A percentile compares a stretch with the other conserved stretches of the same genome.
Evolutionary conservation across 2,329 filamentous ascomycete genomes (phyloP).

Genomic region (Penicillium sp.): DNA sequence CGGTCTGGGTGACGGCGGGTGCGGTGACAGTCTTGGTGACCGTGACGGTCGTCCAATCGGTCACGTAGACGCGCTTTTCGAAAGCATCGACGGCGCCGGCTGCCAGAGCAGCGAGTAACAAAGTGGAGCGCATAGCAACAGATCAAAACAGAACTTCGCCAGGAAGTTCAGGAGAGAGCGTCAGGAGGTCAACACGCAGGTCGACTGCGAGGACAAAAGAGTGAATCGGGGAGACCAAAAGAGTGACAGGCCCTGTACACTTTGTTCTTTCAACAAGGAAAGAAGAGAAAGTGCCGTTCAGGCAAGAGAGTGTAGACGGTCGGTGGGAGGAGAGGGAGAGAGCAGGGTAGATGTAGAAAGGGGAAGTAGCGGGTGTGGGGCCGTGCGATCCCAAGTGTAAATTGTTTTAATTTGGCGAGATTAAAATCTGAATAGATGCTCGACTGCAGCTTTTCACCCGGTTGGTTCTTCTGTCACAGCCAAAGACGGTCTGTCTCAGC

Average conservation of each 20-base stretch:
- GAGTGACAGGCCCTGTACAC: constrained; percentile 32
- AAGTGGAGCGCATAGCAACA: constrained; percentile 31
- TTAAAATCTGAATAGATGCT: too few species aligned
- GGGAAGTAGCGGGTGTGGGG: constrained; percentile 13
- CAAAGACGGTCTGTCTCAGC: too few species aligned
- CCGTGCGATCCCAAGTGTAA: constrained; percentile 10
- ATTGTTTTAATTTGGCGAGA: constrained; percentile 8
- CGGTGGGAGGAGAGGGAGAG: constrained; percentile 3
- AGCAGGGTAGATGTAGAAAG: constrained; percentile 1
- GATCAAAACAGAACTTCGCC: constrained; percentile 30
- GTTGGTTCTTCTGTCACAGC: too few species aligned
- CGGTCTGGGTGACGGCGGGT: constrained; percentile 25
- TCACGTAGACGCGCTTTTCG: constrained; percentile 34
- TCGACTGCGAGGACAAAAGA: constrained; percentile 28
- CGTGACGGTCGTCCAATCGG: constrained; percentile 35
- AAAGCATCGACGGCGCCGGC: constrained; percentile 31
- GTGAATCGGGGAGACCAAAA: constrained; percentile 22
- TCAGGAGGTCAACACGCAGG: constrained; percentile 26
- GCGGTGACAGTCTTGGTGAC: constrained; percentile 33
- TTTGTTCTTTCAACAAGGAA: constrained; percentile 19
- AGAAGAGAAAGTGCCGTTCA: constrained; percentile 4
- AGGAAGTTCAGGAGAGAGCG: constrained; percentile 27
- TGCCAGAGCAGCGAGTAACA: constrained; percentile 34
- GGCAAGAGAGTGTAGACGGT: neutral
- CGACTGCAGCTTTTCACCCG: too few species aligned